Percentiles rank a stretch among this genome's conserved stretches.
These are phyloP conservation scores for Aspergillus heteromorphus DNA, from an alignment of 495 filamentous ascomycete species.

Conservation along the genomic window DNA sequence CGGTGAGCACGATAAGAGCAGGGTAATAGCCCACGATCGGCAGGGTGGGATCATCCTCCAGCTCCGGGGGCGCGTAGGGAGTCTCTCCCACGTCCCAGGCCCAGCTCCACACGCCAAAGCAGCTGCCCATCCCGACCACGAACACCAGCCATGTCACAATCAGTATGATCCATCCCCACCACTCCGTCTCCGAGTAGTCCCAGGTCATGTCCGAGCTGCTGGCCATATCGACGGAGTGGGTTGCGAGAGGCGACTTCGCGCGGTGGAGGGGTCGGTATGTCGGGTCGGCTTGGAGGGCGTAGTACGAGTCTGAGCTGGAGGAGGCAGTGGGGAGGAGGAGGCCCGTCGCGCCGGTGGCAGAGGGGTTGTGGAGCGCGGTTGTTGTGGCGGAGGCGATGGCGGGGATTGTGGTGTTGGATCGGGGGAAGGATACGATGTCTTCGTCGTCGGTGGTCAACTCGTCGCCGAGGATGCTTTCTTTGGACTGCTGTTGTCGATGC, in stretches of 20 bases:
- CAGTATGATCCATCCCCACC: slow-evolving; percentile 94
- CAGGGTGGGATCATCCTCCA: slow-evolving; percentile 87
- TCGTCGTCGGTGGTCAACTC: slow-evolving; percentile 77
- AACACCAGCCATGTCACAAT: slow-evolving; percentile 90
- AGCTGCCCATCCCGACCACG: slow-evolving; percentile 91
- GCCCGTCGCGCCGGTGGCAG: slow-evolving; percentile 18
- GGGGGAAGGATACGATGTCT: slow-evolving; percentile 58
- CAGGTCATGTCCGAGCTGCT: slow-evolving; percentile 47
- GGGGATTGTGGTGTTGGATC: slow-evolving; percentile 22
- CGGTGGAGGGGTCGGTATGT: slow-evolving; percentile 39
- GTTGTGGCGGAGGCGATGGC: slow-evolving; percentile 28
- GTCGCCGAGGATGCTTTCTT: slow-evolving; percentile 56
- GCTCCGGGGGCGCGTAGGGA: slow-evolving; percentile 84
- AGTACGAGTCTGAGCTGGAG: slow-evolving; percentile 67
- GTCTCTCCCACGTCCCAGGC: slow-evolving; percentile 98
- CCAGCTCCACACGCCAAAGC: slow-evolving; percentile 98
- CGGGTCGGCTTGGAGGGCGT: slow-evolving; percentile 37
- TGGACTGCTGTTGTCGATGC: slow-evolving; percentile 29
- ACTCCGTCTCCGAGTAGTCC: slow-evolving; percentile 90
- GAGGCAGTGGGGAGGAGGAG: slow-evolving; percentile 40
- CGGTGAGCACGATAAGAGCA: slow-evolving; percentile 83
- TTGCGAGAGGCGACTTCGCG: slow-evolving; percentile 57
- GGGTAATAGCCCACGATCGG: slow-evolving; percentile 98
- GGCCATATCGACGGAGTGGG: slow-evolving; percentile 34
- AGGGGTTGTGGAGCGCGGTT: too few species aligned